Percentiles rank a stretch among this genome's conserved stretches.
Conservation (phyloP, 257 asterid genomes). For the Primulina huaijiensis region DNA sequence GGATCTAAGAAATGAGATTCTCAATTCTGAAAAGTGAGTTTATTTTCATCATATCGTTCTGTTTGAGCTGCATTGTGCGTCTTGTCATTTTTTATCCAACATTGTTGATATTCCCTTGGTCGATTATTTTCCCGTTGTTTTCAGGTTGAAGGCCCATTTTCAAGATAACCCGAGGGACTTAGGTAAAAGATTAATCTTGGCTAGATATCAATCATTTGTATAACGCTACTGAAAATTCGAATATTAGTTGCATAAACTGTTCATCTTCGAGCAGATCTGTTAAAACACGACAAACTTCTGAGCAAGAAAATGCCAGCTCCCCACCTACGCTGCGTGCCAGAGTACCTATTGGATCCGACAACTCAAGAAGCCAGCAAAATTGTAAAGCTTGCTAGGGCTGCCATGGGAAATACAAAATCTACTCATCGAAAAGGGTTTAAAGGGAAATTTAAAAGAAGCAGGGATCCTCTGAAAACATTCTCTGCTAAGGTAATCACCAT, state of each 20-base stretch:
- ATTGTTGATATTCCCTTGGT: slow-evolving; percentile 11
- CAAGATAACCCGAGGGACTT: slow-evolving; percentile 88
- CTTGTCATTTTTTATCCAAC: slow-evolving; percentile 1
- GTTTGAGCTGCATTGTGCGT: not conserved
- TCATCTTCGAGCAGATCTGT: slow-evolving; percentile 53
- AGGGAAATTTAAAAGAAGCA: slow-evolving; percentile 61
- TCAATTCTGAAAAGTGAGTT: slow-evolving; percentile 90
- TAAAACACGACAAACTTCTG: slow-evolving; percentile 82
- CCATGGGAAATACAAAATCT: slow-evolving; percentile 65
- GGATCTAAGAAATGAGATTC: slow-evolving; percentile 90
- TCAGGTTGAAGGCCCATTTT: slow-evolving; percentile 89
- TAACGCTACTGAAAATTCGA: not conserved
- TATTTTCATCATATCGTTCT: slow-evolving; percentile 15
- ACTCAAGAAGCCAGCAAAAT: slow-evolving; percentile 97
- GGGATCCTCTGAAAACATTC: slow-evolving; percentile 77
- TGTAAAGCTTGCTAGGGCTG: slow-evolving; percentile 88
- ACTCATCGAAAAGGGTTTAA: slow-evolving; percentile 52
- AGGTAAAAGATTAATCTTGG: slow-evolving; percentile 43
- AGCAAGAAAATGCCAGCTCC: slow-evolving; percentile 82
- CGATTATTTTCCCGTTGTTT: slow-evolving; percentile 20
- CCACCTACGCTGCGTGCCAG: slow-evolving; percentile 80
- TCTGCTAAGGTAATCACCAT: slow-evolving; percentile 66
- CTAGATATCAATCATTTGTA: not conserved
- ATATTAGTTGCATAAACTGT: not conserved
- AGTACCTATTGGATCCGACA: slow-evolving; percentile 80